Evolutionary conservation across 2,329 filamentous ascomycete genomes (phyloP).

Genomic region (Fusarium liriodendri): DNA sequence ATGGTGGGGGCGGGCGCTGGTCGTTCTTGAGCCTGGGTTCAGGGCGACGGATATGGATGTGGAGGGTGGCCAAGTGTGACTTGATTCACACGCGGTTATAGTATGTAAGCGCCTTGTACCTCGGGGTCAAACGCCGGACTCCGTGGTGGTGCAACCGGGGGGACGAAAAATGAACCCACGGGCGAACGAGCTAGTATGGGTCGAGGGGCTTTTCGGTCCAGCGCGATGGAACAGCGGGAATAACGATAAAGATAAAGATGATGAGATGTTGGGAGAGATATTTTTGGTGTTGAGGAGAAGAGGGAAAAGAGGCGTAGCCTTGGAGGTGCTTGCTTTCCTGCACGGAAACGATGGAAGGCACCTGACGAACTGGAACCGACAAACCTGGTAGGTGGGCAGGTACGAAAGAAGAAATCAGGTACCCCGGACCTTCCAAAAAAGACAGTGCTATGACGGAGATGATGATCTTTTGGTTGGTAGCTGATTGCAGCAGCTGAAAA

Average conservation of each 20-base stretch:
- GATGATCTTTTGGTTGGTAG: background rate
- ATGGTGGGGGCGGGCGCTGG: slow-evolving; percentile 24
- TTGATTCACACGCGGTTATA: slow-evolving; percentile 6
- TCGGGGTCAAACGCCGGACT: slow-evolving; percentile 22
- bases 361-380: slow-evolving; percentile 5
- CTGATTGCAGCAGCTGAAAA: slow-evolving; percentile 39
- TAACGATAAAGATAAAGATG: background rate
- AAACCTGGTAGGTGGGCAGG: slow-evolving; percentile 21
- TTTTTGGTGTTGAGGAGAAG: slow-evolving; percentile 5
- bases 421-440: slow-evolving; percentile 28
- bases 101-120: slow-evolving; percentile 29
- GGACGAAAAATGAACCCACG: slow-evolving; percentile 20
- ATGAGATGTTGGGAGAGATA: background rate
- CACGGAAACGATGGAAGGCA: slow-evolving; percentile 10
- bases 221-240: slow-evolving; percentile 13
- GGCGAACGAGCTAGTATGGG: slow-evolving; percentile 6
- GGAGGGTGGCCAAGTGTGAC: slow-evolving; percentile 26
- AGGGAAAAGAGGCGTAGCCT: slow-evolving; percentile 6
- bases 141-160: slow-evolving; percentile 28
- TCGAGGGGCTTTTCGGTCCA: background rate
- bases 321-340: background rate
- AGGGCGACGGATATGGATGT: slow-evolving; percentile 20
- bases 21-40: slow-evolving; percentile 8
- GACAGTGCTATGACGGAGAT: slow-evolving; percentile 6
- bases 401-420: slow-evolving; percentile 7